A percentile compares a stretch with the other conserved stretches of the same genome.
phyloP scores from a whole-genome alignment of 441 rosid genomes.

The Breynia disticha region DNA sequence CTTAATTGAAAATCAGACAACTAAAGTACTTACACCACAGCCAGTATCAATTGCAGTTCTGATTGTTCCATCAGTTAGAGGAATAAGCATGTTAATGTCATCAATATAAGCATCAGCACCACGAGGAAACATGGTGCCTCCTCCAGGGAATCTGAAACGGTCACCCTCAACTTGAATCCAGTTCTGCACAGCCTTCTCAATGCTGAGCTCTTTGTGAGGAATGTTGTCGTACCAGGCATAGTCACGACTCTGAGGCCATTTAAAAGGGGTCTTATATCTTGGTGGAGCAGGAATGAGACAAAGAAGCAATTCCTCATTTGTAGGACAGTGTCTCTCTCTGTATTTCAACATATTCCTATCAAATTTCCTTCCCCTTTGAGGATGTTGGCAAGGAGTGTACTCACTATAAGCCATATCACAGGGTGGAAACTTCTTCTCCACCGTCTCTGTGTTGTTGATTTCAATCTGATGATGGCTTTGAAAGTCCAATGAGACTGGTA shows the following conservation, averaged over 20 bases:
- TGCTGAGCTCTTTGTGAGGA: constrained; percentile 86
- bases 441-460: constrained; percentile 27
- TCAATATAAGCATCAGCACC: constrained; percentile 95
- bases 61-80: constrained; percentile 62
- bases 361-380: constrained; percentile 60
- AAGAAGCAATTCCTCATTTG: constrained; percentile 49
- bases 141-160: constrained; percentile 89
- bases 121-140: constrained; percentile 88
- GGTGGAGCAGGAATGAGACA: constrained; percentile 94
- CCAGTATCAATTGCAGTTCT: constrained; percentile 93
- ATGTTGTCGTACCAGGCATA: constrained; percentile 91
- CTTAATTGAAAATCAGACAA: no score
- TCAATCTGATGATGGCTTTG: constrained; percentile 62
- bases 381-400: constrained; percentile 84
- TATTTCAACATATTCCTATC: constrained; percentile 75
- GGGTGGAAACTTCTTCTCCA: constrained; percentile 34
- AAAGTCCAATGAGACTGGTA: constrained; percentile 40
- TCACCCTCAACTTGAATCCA: constrained; percentile 92
- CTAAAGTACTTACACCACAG: constrained; percentile 60
- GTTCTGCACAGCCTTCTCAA: constrained; percentile 92
- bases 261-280: constrained; percentile 81
- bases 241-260: constrained; percentile 95
- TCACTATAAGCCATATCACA: constrained; percentile 69
- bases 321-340: constrained; percentile 87
- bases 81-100: constrained; percentile 64